Conservation (phyloP, 1,284 basidiomycete species). For the Malassezia obtusa region DNA sequence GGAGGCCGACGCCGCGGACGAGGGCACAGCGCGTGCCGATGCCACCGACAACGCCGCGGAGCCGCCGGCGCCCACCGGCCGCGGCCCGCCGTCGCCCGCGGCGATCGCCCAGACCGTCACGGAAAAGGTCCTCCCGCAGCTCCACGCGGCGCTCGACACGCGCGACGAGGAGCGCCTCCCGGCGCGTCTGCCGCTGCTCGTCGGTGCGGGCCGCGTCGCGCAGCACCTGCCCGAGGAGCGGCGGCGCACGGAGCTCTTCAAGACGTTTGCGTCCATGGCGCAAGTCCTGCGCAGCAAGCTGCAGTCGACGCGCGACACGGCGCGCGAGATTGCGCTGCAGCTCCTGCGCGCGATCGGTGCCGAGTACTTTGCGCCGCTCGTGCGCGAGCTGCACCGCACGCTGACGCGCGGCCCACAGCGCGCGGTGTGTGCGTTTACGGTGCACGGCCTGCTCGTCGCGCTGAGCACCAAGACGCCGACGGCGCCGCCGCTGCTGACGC, state of each 20-base stretch:
- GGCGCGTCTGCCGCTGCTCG: conserved; percentile 61
- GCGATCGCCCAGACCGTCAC: conserved; percentile 15
- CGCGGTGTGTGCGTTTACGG: conserved; percentile 77
- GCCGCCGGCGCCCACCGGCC: background rate
- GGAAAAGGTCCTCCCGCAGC: conserved; percentile 31
- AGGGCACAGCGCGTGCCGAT: background rate
- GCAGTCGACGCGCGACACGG: conserved; percentile 83
- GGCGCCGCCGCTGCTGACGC: conserved; percentile 54
- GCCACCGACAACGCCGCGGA: conserved; percentile 10
- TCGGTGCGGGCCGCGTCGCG: conserved; percentile 78
- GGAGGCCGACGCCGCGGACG: background rate
- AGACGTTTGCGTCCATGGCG: conserved; percentile 71
- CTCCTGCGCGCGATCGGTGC: conserved; percentile 69
- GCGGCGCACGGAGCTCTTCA: conserved; percentile 57
- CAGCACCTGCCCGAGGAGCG: conserved; percentile 64
- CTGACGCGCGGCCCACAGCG: conserved; percentile 84
- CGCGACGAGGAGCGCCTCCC: conserved; percentile 71
- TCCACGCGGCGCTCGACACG: conserved; percentile 50
- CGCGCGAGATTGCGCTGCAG: conserved; percentile 72
- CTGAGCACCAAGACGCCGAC: conserved; percentile 49
- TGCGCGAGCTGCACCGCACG: conserved; percentile 72
- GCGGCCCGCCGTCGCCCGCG: background rate
- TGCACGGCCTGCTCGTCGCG: conserved; percentile 71
- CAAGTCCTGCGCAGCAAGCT: conserved; percentile 84
- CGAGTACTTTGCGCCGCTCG: conserved; percentile 61